Base-by-base conservation (phyloP, 2,329 filamentous ascomycete genomes). In the Arachnomyces sp. region DNA sequence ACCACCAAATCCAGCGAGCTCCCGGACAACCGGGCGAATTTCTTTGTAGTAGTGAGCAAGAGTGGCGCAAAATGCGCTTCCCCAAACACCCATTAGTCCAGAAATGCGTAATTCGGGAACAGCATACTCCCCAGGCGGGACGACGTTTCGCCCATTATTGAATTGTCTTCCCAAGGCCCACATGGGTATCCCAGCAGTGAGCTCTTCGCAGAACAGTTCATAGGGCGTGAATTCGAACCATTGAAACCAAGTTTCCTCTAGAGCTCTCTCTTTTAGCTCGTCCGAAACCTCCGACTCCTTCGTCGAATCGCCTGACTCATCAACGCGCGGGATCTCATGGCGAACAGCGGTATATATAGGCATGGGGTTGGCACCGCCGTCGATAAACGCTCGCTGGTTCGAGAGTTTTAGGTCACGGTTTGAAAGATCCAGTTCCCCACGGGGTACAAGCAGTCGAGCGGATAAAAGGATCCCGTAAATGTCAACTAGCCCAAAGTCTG, bases 201-300 rank as follows among this genome's bases (percentile, higher is more conserved):
- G 81, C 55, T 95, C 90, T 61, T 96, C 90, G 51, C 88, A 94
- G 61, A 92, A 95, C 58, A 95, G 82, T 59, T 96, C 90, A 55
- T 93, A 95, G 0, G 90, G 90, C 0, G 87, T 93, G 53, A 90
- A 83, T 56, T 98, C 92, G 51, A 92, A 95, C 90, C 92, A 96
- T 54, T 98, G 90, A 53, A 96, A 98, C 85, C 89, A 96, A 2
- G 87, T 74, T 54, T 93, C 83, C 44, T 73, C 65, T 40, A 63
- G 64, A 3, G 73, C 70, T 43, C 70, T 66, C 29, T 62, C 67
- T 44, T 70, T 66, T 2, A 62, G 53, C 45, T 53, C 59, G 45
- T 60, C 63, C 6, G 61, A 53, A 74, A 68, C 37, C 66, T 59
- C 48, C 12, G 70, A 66, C 49, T 78, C 75, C 4, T 15, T 17